A percentile compares a stretch with the other conserved stretches of the same genome.
These are phyloP conservation scores for Colletotrichum acutatum DNA, from an alignment of 2,329 filamentous ascomycete genomes.

Conservation along the genomic window DNA sequence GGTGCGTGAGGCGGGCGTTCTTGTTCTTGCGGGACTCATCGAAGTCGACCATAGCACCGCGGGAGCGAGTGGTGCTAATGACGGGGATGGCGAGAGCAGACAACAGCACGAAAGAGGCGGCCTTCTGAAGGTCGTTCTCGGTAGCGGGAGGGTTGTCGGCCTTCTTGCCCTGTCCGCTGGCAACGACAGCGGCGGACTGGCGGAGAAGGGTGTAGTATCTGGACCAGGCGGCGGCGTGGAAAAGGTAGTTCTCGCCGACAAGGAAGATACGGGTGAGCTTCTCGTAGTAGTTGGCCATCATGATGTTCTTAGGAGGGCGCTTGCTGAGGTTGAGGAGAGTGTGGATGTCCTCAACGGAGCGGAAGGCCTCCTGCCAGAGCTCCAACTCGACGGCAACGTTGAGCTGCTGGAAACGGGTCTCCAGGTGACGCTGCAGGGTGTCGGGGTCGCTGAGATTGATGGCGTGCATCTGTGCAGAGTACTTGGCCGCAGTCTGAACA, in stretches of 20 bases:
- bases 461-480: slow-evolving; percentile 98
- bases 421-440: slow-evolving; percentile 94
- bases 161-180: slow-evolving; percentile 89
- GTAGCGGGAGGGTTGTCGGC: slow-evolving; percentile 91
- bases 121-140: slow-evolving; percentile 91
- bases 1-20: slow-evolving; percentile 95
- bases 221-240: slow-evolving; percentile 98
- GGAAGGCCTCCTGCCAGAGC: slow-evolving; percentile 99
- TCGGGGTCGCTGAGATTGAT: slow-evolving; percentile 99
- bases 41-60: slow-evolving; percentile 94
- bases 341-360: slow-evolving; percentile 98
- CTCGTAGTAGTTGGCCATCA: slow-evolving; percentile 99
- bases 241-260: slow-evolving; percentile 98
- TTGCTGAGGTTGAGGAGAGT: slow-evolving; percentile 97
- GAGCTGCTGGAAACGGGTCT: slow-evolving; percentile 97
- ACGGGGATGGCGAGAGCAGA: slow-evolving; percentile 98
- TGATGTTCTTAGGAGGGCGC: slow-evolving; percentile 96
- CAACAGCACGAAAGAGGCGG: slow-evolving; percentile 93
- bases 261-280: slow-evolving; percentile 99
- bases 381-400: slow-evolving; percentile 98
- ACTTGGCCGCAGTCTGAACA: slow-evolving; percentile 98
- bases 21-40: slow-evolving; percentile 99
- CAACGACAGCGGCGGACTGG: slow-evolving; percentile 85
- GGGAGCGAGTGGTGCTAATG: slow-evolving; percentile 97
- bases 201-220: slow-evolving; percentile 97